phyloP scores from a whole-genome alignment of 805 yeast genomes.

The Candida sakaeoensis region DNA sequence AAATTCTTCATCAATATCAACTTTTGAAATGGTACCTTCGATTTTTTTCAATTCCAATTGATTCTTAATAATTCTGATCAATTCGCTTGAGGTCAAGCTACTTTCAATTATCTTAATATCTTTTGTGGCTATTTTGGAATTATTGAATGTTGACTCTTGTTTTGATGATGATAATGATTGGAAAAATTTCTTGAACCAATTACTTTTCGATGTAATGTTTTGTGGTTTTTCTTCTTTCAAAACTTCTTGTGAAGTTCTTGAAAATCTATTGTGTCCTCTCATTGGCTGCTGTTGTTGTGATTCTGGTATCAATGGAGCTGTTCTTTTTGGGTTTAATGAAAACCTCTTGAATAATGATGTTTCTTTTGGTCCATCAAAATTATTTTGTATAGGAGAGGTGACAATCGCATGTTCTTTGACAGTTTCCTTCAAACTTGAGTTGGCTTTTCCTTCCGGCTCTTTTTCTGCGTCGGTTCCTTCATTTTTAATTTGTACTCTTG shows the following conservation, averaged over 20 bases:
- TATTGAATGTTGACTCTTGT: constrained; percentile 3
- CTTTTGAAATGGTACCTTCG: constrained; percentile 46
- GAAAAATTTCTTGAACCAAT: constrained; percentile 40
- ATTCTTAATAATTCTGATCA: constrained; percentile 32
- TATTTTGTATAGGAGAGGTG: constrained; percentile 1
- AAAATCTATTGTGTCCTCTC: constrained; percentile 26
- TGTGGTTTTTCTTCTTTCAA: constrained; percentile 6
- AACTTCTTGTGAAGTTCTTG: constrained; percentile 25
- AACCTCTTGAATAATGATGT: constrained; percentile 20
- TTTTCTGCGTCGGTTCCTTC: no score
- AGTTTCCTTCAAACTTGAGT: background rate
- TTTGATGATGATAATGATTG: constrained; percentile 18
- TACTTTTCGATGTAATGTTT: constrained; percentile 15
- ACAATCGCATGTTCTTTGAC: background rate
- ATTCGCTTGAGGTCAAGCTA: constrained; percentile 23
- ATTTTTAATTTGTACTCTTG: constrained; percentile 2
- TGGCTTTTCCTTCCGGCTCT: background rate
- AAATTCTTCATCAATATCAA: constrained; percentile 41
- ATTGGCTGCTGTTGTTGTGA: background rate
- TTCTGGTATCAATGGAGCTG: constrained; percentile 37
- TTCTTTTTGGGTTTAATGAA: constrained; percentile 36
- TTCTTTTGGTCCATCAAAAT: constrained; percentile 9
- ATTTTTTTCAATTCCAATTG: constrained; percentile 44
- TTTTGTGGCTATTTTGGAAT: constrained; percentile 9
- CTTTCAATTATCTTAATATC: constrained; percentile 34